These are phyloP conservation scores for Saccharomycopsis schoenii DNA, from an alignment of 805 yeast genomes.

Conservation along the genomic window DNA sequence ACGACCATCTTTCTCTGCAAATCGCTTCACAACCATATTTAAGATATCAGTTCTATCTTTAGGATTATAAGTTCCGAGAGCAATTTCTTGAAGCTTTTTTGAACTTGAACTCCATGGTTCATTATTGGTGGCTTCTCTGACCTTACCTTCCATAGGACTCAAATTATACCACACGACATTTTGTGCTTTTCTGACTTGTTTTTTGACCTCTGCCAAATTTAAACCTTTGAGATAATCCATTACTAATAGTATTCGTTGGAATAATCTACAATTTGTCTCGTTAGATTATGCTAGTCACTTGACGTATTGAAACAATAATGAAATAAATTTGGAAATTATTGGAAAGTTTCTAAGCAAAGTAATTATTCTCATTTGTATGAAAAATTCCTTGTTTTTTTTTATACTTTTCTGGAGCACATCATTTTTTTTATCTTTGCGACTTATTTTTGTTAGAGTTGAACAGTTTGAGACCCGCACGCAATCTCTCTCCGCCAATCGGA, in stretches of 20 bases:
- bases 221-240: conserved; percentile 79
- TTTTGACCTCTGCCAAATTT: conserved; percentile 87
- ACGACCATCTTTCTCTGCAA: conserved; percentile 87
- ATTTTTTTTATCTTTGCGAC: not conserved
- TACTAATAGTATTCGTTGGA: not conserved
- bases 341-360: not conserved
- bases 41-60: conserved; percentile 70
- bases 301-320: too few species aligned
- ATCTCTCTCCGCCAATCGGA: not conserved
- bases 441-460: not conserved
- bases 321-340: not conserved
- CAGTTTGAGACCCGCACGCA: not conserved
- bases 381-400: not conserved
- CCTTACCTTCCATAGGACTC: conserved; percentile 93
- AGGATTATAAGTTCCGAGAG: conserved; percentile 83
- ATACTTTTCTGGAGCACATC: not conserved
- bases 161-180: conserved; percentile 80
- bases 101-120: conserved; percentile 98
- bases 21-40: conserved; percentile 70
- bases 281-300: not conserved
- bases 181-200: conserved; percentile 94
- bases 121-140: conserved; percentile 94
- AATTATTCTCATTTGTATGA: not conserved
- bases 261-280: not conserved
- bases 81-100: conserved; percentile 85